Conservation (phyloP, 768 basidiomycete species). For the Russula ochroleuca region DNA sequence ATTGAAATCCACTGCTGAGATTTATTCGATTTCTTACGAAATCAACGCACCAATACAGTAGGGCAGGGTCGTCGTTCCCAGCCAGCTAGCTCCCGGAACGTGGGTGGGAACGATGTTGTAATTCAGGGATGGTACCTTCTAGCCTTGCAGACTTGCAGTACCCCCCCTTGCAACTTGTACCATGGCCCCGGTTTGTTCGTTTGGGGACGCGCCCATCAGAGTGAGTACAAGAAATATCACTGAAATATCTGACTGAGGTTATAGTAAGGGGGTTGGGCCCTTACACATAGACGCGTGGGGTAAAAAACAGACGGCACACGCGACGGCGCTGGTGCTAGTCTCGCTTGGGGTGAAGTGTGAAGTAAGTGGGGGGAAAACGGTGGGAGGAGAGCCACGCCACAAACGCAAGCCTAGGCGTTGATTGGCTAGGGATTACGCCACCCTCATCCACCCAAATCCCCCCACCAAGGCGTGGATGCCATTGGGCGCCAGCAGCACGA, state of each 20-base stretch:
- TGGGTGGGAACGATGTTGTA: not conserved
- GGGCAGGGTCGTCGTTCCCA: not conserved
- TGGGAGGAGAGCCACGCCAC: not conserved
- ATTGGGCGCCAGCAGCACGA: conserved; percentile 1
- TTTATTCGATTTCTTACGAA: not conserved
- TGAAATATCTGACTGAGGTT: not conserved
- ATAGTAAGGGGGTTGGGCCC: not conserved
- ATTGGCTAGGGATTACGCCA: not conserved
- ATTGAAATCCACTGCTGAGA: not conserved
- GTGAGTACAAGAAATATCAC: not conserved
- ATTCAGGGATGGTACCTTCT: not conserved
- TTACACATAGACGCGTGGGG: not conserved
- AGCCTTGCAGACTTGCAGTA: too few relatives aligned
- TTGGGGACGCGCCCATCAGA: not conserved
- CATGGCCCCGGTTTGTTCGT: not conserved
- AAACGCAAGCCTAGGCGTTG: not conserved
- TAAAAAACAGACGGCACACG: too few relatives aligned
- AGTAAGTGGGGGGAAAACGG: not conserved
- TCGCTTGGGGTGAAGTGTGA: not conserved
- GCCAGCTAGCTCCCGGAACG: not conserved
- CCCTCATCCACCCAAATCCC: too few relatives aligned
- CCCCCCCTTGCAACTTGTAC: not conserved
- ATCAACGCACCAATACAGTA: not conserved
- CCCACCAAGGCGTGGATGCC: not conserved
- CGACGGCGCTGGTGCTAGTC: not conserved